phyloP scores from a whole-genome alignment of 164 flowering plant genomes.

The Nelumbo lutea region DNA sequence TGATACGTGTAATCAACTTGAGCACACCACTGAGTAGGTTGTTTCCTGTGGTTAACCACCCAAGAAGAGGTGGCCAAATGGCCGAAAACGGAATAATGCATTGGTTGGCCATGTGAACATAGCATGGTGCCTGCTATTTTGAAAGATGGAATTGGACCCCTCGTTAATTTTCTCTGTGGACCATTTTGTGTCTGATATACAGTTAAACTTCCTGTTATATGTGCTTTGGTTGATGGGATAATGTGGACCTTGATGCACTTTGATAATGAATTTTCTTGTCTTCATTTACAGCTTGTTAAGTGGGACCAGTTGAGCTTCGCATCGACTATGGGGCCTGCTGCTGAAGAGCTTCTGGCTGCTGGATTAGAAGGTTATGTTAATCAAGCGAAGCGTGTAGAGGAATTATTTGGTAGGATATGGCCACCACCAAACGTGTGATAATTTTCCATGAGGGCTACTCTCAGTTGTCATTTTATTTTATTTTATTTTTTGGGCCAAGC shows the following conservation, averaged over 20 bases:
- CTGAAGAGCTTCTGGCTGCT: constrained; percentile 71
- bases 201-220: no score
- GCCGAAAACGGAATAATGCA: not conserved
- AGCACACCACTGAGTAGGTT: not conserved
- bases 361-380: constrained; percentile 77
- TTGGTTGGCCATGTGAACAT: not conserved
- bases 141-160: not conserved
- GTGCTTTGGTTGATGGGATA: no score
- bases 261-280: not conserved
- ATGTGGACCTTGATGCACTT: no score
- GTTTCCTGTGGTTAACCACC: not conserved
- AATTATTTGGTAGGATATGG: constrained; percentile 86
- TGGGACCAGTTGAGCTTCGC: constrained; percentile 87
- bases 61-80: not conserved
- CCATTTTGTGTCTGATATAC: no score
- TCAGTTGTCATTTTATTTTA: no score
- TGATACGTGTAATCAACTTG: not conserved
- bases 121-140: not conserved
- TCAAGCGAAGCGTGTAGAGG: constrained; percentile 82
- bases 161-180: not conserved
- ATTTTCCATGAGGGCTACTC: not conserved
- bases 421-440: constrained; percentile 91
- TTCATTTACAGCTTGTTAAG: constrained; percentile 55
- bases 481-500: no score
- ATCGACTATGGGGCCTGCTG: constrained; percentile 89